phyloP scores from a whole-genome alignment of 345 rosid species.

The Moricandia moricandioides region DNA sequence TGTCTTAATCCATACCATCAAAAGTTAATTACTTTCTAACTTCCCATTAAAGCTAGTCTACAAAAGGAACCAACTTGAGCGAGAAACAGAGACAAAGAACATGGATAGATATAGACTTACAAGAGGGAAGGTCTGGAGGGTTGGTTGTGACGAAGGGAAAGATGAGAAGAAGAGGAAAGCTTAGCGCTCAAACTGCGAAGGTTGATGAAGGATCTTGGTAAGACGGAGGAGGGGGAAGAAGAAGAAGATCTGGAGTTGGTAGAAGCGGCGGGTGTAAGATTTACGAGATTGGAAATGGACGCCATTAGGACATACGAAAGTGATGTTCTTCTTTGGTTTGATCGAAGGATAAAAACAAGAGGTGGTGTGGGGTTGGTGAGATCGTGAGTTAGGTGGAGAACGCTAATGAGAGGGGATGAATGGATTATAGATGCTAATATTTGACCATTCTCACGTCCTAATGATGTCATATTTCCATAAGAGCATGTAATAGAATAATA shows the following conservation, averaged over 20 bases:
- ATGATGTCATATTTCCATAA: neutral
- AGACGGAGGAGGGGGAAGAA: slow-evolving; percentile 36
- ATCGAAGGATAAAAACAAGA: slow-evolving; percentile 29
- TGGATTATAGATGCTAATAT: neutral
- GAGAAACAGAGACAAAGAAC: slow-evolving; percentile 10
- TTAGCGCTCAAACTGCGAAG: slow-evolving; percentile 44
- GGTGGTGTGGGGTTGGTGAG: slow-evolving; percentile 32
- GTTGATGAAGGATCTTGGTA: slow-evolving; percentile 39
- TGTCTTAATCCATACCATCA: neutral
- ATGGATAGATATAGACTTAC: slow-evolving; percentile 41
- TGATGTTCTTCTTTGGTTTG: slow-evolving; percentile 14
- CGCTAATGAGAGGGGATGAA: neutral
- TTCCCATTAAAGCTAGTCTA: neutral
- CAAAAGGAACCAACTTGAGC: neutral
- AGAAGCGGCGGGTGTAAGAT: slow-evolving; percentile 40
- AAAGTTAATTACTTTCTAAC: neutral
- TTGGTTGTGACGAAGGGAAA: slow-evolving; percentile 41
- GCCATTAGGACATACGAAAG: slow-evolving; percentile 49
- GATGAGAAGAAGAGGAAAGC: slow-evolving; percentile 50
- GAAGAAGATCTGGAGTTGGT: slow-evolving; percentile 39
- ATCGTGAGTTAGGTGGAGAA: slow-evolving; percentile 25
- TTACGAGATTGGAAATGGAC: slow-evolving; percentile 73
- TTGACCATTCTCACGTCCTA: slow-evolving; percentile 10
- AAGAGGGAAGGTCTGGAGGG: slow-evolving; percentile 43
- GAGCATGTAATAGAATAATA: neutral